phyloP scores from a whole-genome alignment of 2,329 filamentous ascomycete species.

The Calonectria hawksworthii region DNA sequence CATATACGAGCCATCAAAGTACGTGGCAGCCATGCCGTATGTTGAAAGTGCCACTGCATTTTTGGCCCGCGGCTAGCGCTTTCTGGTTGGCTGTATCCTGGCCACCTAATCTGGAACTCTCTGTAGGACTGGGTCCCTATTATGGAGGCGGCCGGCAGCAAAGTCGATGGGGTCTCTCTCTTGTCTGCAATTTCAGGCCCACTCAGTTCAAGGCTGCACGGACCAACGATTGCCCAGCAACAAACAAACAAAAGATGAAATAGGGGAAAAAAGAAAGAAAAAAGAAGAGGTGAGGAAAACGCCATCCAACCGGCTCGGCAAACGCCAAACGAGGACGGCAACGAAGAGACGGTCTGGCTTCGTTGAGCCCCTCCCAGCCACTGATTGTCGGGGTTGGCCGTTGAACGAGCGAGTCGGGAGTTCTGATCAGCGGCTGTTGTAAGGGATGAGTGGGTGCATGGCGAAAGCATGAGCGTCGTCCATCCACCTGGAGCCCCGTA shows the following conservation, averaged over 20 bases:
- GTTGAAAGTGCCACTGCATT: conserved; percentile 23
- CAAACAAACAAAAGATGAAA: conserved; percentile 28
- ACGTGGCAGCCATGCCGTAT: conserved; percentile 15
- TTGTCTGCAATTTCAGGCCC: conserved; percentile 49
- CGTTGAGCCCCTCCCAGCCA: conserved; percentile 10
- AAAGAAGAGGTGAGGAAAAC: conserved; percentile 13
- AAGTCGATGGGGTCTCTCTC: conserved; percentile 34
- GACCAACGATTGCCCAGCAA: conserved; percentile 48
- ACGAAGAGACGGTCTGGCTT: background rate
- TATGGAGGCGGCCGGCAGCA: conserved; percentile 35
- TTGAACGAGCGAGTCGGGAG: conserved; percentile 2
- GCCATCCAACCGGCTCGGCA: background rate
- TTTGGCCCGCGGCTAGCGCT: conserved; percentile 13
- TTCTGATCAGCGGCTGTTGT: conserved; percentile 6
- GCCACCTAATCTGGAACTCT: conserved; percentile 29
- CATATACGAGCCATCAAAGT: background rate
- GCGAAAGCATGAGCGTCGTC: background rate
- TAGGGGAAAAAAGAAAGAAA: conserved; percentile 15
- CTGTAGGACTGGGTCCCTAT: conserved; percentile 39
- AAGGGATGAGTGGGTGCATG: conserved; percentile 5
- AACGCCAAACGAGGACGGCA: background rate
- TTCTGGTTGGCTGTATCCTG: conserved; percentile 1
- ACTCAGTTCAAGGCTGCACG: conserved; percentile 49
- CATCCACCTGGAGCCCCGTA: conserved; percentile 6
- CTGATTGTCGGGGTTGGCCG: background rate